These are phyloP conservation scores for Nosema muscidifuracis DNA, from an alignment of 371 early-diverging fungal species.

Conservation along the genomic window DNA sequence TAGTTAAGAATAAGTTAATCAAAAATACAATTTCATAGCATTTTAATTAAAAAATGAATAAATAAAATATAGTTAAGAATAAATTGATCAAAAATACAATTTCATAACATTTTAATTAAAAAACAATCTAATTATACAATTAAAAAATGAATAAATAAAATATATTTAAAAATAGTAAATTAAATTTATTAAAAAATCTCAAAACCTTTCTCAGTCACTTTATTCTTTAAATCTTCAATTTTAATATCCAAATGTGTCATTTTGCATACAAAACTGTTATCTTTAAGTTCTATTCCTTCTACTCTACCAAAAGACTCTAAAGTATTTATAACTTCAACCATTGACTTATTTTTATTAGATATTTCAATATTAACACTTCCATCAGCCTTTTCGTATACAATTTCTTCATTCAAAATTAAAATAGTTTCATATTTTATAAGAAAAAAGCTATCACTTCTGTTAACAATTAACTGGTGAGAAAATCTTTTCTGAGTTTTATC, in stretches of 20 bases:
- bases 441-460: neutral
- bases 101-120: too few relatives aligned
- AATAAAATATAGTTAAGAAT: too few relatives aligned
- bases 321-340: neutral
- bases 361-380: neutral
- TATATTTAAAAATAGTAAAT: too few relatives aligned
- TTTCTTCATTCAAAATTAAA: slow-evolving; percentile 41
- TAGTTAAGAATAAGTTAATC: too few relatives aligned
- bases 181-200: neutral
- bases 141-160: too few relatives aligned
- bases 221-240: neutral
- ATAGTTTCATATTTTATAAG: slow-evolving; percentile 34
- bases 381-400: slow-evolving; percentile 22
- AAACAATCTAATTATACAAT: too few relatives aligned
- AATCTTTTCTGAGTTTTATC: slow-evolving; percentile 31
- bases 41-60: too few relatives aligned
- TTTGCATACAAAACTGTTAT: neutral
- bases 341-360: neutral
- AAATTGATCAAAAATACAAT: too few relatives aligned
- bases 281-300: neutral
- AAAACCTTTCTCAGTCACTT: neutral
- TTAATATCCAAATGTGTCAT: neutral
- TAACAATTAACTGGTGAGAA: slow-evolving; percentile 33
- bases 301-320: neutral
- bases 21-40: too few relatives aligned